Conservation (phyloP, 2,329 filamentous ascomycete species). For the Colletotrichum sp. region DNA sequence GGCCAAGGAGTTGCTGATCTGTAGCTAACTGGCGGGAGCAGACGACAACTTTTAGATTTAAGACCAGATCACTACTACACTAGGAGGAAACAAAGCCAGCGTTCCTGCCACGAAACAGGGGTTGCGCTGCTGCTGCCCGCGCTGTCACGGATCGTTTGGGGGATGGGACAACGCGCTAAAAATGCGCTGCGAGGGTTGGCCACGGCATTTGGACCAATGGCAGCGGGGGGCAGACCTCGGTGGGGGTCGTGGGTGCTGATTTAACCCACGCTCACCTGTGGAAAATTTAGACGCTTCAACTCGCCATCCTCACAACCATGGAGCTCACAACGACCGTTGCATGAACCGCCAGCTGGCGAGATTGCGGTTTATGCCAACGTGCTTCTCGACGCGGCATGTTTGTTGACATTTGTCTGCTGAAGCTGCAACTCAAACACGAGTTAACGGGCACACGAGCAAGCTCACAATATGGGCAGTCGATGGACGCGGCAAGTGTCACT, state of each 20-base stretch:
- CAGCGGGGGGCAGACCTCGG: background rate
- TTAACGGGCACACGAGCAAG: background rate
- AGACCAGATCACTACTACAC: constrained; percentile 24
- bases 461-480: background rate
- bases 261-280: background rate
- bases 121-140: background rate
- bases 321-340: background rate
- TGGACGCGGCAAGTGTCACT: background rate
- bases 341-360: background rate
- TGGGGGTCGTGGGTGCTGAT: background rate
- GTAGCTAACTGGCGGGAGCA: background rate
- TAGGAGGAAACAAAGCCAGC: constrained; percentile 13
- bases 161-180: background rate
- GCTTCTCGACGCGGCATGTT: background rate
- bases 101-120: constrained; percentile 11
- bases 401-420: background rate
- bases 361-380: background rate
- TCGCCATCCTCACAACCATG: background rate
- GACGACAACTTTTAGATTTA: background rate
- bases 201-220: background rate
- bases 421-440: background rate
- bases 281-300: background rate
- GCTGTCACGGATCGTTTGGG: background rate
- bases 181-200: background rate
- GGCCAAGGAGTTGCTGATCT: background rate